phyloP scores from a whole-genome alignment of 202 grass and related monocot genomes.

The Saccharum hybrid region DNA sequence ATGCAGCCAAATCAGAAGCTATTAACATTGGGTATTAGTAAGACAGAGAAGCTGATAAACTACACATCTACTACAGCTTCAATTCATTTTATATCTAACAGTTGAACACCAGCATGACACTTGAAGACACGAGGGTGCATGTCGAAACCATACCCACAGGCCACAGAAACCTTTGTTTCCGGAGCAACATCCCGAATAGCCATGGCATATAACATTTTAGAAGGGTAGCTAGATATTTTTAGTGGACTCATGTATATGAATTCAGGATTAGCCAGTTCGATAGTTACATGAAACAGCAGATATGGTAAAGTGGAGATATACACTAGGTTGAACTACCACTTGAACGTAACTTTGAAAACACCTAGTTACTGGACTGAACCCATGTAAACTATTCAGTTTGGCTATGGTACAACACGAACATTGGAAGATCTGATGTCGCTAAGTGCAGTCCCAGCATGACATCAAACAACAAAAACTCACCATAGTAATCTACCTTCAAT shows the following conservation, averaged over 20 bases:
- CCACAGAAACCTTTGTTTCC: neutral
- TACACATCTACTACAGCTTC: neutral
- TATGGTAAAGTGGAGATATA: neutral
- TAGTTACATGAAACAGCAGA: neutral
- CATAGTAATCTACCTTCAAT: conserved; percentile 97
- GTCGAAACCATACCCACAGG: neutral
- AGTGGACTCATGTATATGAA: neutral
- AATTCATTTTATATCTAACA: neutral
- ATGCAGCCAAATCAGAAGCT: neutral
- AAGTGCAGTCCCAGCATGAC: neutral
- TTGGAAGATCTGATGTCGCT: neutral
- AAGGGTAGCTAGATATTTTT: neutral
- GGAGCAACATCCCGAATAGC: neutral
- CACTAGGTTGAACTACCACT: neutral
- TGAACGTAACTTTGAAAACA: neutral
- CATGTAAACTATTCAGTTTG: neutral
- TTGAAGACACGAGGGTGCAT: neutral
- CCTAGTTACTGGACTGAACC: neutral
- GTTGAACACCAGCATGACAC: neutral
- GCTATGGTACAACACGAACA: neutral
- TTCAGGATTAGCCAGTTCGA: neutral
- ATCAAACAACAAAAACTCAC: conserved; percentile 56
- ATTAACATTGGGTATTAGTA: neutral
- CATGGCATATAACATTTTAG: neutral
- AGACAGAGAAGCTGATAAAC: neutral